A percentile compares a stretch with the other conserved stretches of the same genome.
phyloP scores from a whole-genome alignment of 1,139 yeast genomes.

The Lodderomyces theae region DNA sequence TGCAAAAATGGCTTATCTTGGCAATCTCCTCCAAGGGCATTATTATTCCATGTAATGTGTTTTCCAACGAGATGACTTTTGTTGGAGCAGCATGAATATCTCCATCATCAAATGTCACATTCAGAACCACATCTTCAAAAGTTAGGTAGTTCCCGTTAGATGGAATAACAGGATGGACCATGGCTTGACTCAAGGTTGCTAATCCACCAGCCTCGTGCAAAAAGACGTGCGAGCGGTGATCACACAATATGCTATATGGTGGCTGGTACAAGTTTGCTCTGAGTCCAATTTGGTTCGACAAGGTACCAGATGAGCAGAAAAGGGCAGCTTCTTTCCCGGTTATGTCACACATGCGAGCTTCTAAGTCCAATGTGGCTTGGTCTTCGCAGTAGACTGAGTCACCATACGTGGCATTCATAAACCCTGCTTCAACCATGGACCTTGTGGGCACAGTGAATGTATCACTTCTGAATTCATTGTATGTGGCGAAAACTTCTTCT shows the following conservation, averaged over 20 bases:
- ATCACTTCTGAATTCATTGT: slow-evolving; percentile 74
- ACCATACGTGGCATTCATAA: slow-evolving; percentile 59
- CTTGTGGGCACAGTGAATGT: slow-evolving; percentile 91
- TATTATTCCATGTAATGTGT: slow-evolving; percentile 81
- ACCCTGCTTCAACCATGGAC: slow-evolving; percentile 50
- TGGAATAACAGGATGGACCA: slow-evolving; percentile 84
- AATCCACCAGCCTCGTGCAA: slow-evolving; percentile 88
- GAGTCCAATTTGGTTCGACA: slow-evolving; percentile 85
- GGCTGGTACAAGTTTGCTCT: slow-evolving; percentile 80
- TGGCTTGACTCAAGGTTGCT: slow-evolving; percentile 85
- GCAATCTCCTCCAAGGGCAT: slow-evolving; percentile 79
- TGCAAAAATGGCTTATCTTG: slow-evolving; percentile 71
- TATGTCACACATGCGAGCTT: slow-evolving; percentile 60
- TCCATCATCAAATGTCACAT: slow-evolving; percentile 71
- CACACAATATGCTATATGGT: slow-evolving; percentile 82
- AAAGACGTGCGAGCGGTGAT: slow-evolving; percentile 80
- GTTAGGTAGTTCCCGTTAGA: slow-evolving; percentile 73
- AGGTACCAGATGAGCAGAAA: slow-evolving; percentile 85
- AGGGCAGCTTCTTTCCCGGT: slow-evolving; percentile 84
- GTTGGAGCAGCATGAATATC: slow-evolving; percentile 92
- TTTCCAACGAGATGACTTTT: slow-evolving; percentile 77
- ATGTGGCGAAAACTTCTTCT: slow-evolving; percentile 28
- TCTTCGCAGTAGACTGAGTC: slow-evolving; percentile 92
- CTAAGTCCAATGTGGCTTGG: slow-evolving; percentile 61
- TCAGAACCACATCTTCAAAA: slow-evolving; percentile 62